Conservation (phyloP, 1,139 yeast genomes). For the Sugiyamaella grinbergsii region DNA sequence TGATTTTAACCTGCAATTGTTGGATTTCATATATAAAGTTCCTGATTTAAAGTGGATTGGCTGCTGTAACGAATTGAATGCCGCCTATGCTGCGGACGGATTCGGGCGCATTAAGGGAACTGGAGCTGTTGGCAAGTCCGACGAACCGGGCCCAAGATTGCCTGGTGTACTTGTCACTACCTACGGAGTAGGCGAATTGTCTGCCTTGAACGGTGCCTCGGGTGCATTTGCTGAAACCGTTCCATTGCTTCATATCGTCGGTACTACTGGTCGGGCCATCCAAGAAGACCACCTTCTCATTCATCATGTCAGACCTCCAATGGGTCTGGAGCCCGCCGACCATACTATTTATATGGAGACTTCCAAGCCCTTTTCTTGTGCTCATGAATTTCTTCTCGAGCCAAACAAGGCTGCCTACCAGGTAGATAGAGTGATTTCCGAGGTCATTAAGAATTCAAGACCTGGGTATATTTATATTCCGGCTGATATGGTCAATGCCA, state of each 20-base stretch:
- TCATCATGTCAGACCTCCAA: constrained; percentile 73
- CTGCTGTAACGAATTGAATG: constrained; percentile 62
- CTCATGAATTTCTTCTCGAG: constrained; percentile 56
- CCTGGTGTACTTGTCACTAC: constrained; percentile 54
- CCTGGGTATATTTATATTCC: constrained; percentile 86
- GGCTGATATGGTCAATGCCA: constrained; percentile 58
- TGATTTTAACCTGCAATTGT: constrained; percentile 68
- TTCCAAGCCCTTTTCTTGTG: constrained; percentile 61
- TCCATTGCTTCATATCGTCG: constrained; percentile 82
- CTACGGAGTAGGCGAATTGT: constrained; percentile 85
- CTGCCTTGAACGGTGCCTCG: constrained; percentile 80
- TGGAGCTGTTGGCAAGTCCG: constrained; percentile 74
- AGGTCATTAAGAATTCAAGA: constrained; percentile 58
- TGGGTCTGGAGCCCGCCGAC: constrained; percentile 44
- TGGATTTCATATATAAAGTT: constrained; percentile 66
- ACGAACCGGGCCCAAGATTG: constrained; percentile 51
- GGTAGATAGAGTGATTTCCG: constrained; percentile 64
- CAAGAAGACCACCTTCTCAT: constrained; percentile 45
- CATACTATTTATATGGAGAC: constrained; percentile 66
- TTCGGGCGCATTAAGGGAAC: constrained; percentile 67
- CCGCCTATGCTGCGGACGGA: constrained; percentile 80
- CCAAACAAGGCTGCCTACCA: constrained; percentile 54
- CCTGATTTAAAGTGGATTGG: constrained; percentile 61
- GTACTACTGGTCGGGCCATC: constrained; percentile 59
- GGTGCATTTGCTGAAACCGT: constrained; percentile 81